Conservation (phyloP, 768 basidiomycete genomes). For the Cystobasidium ongulense region DNA sequence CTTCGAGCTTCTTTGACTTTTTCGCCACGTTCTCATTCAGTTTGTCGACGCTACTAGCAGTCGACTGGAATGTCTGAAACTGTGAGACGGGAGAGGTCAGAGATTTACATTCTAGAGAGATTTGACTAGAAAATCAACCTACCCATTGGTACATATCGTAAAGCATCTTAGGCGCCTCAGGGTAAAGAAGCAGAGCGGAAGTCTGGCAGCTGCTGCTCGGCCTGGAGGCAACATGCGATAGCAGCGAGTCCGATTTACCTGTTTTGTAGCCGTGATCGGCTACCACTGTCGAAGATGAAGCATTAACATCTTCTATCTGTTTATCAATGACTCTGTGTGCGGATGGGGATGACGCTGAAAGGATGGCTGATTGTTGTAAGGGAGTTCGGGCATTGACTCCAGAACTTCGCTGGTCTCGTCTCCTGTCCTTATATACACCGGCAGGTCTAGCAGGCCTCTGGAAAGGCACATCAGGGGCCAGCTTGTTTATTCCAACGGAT, state of each 20-base stretch:
- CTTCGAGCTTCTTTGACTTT: background rate
- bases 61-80: background rate
- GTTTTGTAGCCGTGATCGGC: too few species aligned
- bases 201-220: background rate
- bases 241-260: too few species aligned
- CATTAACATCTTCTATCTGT: too few species aligned
- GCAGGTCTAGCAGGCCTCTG: background rate
- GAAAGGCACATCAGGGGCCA: background rate
- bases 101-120: background rate
- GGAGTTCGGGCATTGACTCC: background rate
- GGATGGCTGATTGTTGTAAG: too few species aligned
- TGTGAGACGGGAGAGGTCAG: background rate
- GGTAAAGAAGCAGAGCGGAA: background rate
- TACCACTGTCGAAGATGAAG: too few species aligned
- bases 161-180: background rate
- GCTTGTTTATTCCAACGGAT: too few species aligned
- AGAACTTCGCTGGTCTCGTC: background rate
- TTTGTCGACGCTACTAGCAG: background rate
- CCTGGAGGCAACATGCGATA: background rate
- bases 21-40: background rate
- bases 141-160: background rate
- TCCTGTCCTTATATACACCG: background rate
- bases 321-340: too few species aligned
- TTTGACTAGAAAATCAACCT: background rate
- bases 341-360: too few species aligned